phyloP scores from a whole-genome alignment of 2,329 filamentous ascomycete species.

The Penicillium sp. region DNA sequence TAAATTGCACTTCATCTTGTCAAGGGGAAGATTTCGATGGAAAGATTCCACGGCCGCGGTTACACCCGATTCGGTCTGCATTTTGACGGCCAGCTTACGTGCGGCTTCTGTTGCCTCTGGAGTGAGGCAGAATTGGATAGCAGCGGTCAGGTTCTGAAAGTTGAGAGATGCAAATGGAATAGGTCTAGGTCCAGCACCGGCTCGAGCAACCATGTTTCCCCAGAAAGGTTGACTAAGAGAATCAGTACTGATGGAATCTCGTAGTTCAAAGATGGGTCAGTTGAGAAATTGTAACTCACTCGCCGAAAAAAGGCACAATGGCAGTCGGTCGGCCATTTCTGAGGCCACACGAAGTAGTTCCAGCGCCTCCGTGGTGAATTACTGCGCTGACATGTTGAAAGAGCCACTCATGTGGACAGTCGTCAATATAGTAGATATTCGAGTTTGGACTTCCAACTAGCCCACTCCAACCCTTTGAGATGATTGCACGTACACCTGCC shows the following conservation, averaged over 20 bases:
- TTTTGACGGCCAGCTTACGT: slow-evolving; percentile 37
- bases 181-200: slow-evolving; percentile 52
- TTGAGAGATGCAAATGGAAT: slow-evolving; percentile 51
- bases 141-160: slow-evolving; percentile 45
- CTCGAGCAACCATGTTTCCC: slow-evolving; percentile 53
- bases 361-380: slow-evolving; percentile 61
- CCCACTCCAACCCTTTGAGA: slow-evolving; percentile 57
- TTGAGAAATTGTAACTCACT: slow-evolving; percentile 31
- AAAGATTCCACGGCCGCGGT: slow-evolving; percentile 47
- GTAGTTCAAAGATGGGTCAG: no score
- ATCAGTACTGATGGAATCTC: background rate
- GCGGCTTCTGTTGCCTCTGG: slow-evolving; percentile 40
- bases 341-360: slow-evolving; percentile 58
- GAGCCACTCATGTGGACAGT: slow-evolving; percentile 60
- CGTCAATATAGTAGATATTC: slow-evolving; percentile 53
- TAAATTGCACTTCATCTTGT: slow-evolving; percentile 28
- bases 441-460: slow-evolving; percentile 39
- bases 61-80: slow-evolving; percentile 46
- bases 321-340: slow-evolving; percentile 53
- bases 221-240: slow-evolving; percentile 51
- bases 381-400: slow-evolving; percentile 57
- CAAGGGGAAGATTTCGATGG: slow-evolving; percentile 37
- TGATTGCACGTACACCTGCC: slow-evolving; percentile 52
- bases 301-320: slow-evolving; percentile 59
- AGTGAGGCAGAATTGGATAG: slow-evolving; percentile 48